Conservation (phyloP, 192 early-diverging fungal species). For the Kickxella alabastrina region DNA sequence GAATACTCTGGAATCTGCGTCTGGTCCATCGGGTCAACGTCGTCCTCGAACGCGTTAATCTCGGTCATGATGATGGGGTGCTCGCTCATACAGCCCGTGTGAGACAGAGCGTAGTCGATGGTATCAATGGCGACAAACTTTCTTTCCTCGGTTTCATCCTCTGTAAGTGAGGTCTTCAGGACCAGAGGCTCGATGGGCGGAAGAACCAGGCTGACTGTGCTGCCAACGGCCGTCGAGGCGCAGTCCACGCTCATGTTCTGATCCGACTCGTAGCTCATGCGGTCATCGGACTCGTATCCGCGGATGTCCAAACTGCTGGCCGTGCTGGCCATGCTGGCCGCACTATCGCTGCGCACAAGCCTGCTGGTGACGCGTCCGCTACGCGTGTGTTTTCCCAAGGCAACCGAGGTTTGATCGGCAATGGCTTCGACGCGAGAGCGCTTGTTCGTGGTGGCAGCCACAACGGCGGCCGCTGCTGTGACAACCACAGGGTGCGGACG, state of each 20-base stretch:
- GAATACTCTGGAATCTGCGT: slow-evolving; percentile 57
- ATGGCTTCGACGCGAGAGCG: too few species aligned
- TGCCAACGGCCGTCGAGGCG: too few species aligned
- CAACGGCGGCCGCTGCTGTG: not conserved
- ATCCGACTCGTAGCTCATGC: too few species aligned
- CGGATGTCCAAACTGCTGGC: too few species aligned
- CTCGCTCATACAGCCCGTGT: slow-evolving; percentile 40
- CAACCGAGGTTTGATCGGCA: not conserved
- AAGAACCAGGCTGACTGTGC: too few species aligned
- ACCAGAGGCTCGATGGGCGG: not conserved
- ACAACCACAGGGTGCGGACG: slow-evolving; percentile 6
- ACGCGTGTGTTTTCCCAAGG: slow-evolving; percentile 45
- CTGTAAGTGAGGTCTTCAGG: not conserved
- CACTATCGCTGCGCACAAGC: too few species aligned
- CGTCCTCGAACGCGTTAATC: slow-evolving; percentile 53
- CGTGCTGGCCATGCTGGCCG: too few species aligned
- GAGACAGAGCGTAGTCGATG: slow-evolving; percentile 40
- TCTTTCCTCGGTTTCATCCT: slow-evolving; percentile 11
- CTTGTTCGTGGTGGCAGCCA: not conserved
- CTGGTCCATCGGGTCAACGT: slow-evolving; percentile 47
- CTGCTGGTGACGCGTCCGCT: slow-evolving; percentile 17
- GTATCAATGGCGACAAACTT: slow-evolving; percentile 41
- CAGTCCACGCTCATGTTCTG: too few species aligned
- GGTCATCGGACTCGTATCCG: too few species aligned
- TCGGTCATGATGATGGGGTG: slow-evolving; percentile 28